Conservation (phyloP, 1,284 basidiomycete species). For the Cerioporus squamosus region DNA sequence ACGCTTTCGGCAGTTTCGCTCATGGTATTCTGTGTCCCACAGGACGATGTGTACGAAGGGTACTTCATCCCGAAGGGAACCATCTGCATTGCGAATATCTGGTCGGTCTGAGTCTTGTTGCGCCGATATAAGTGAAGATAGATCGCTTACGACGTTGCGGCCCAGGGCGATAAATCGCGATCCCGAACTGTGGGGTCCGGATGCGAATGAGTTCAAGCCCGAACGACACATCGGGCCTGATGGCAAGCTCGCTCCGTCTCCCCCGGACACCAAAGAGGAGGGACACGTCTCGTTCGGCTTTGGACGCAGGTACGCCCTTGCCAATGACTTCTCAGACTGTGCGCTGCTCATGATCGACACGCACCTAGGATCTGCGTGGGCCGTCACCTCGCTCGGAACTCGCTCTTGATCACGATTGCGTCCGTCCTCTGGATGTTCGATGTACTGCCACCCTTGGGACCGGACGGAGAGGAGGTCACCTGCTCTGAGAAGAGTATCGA, state of each 20-base stretch:
- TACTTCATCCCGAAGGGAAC: slow-evolving; percentile 30
- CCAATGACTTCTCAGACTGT: slow-evolving; percentile 1
- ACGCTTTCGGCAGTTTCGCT: neutral
- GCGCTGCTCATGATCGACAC: slow-evolving; percentile 3
- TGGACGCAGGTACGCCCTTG: slow-evolving; percentile 9
- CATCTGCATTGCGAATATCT: slow-evolving; percentile 25
- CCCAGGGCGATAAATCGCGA: slow-evolving; percentile 48
- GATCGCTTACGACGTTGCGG: too few relatives aligned
- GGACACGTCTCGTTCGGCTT: slow-evolving; percentile 16
- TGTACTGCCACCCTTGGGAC: slow-evolving; percentile 20
- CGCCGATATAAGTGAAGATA: too few relatives aligned
- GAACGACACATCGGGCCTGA: slow-evolving; percentile 40
- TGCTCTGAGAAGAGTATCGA: slow-evolving; percentile 7
- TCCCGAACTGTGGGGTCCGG: slow-evolving; percentile 32
- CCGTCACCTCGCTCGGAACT: slow-evolving; percentile 25
- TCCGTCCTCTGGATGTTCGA: slow-evolving; percentile 26
- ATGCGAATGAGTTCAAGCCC: slow-evolving; percentile 44
- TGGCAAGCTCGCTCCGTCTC: slow-evolving; percentile 7
- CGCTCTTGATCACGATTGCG: slow-evolving; percentile 27
- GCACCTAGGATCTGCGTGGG: slow-evolving; percentile 3
- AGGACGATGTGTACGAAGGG: slow-evolving; percentile 23
- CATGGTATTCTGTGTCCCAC: neutral
- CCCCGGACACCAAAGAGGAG: slow-evolving; percentile 9
- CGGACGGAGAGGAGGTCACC: slow-evolving; percentile 5
- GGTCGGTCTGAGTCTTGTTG: slow-evolving; percentile 13